phyloP scores from a whole-genome alignment of 371 early-diverging fungal genomes.

The Smittium mucronatum region DNA sequence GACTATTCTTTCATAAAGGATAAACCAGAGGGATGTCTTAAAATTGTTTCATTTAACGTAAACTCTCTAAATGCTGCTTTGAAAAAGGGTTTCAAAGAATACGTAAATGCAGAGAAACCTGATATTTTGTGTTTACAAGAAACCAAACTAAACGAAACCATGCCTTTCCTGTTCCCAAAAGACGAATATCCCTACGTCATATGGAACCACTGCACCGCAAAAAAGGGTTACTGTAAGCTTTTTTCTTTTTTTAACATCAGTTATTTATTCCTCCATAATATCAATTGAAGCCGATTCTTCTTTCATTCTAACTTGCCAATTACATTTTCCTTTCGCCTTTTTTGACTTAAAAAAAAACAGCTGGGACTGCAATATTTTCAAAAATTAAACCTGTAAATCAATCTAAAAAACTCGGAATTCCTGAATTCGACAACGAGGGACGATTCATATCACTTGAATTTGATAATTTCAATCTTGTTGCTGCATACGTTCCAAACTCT shows the following conservation, averaged over 20 bases:
- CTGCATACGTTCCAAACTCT: constrained; percentile 71
- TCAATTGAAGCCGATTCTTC: no score
- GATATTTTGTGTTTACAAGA: constrained; percentile 80
- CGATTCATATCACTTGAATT: constrained; percentile 62
- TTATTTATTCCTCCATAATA: no score
- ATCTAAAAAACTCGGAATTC: constrained; percentile 45
- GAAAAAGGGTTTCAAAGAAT: constrained; percentile 66
- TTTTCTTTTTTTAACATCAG: no score
- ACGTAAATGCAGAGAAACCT: constrained; percentile 66
- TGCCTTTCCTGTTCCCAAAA: constrained; percentile 36
- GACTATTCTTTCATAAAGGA: constrained; percentile 35
- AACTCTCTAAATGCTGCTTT: constrained; percentile 53
- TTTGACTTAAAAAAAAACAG: constrained; percentile 22
- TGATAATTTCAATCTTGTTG: constrained; percentile 48
- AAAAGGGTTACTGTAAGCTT: constrained; percentile 67
- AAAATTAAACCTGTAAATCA: constrained; percentile 58
- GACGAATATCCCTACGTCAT: constrained; percentile 56
- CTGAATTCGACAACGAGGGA: constrained; percentile 47
- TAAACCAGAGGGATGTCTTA: constrained; percentile 40
- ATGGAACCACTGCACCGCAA: constrained; percentile 46
- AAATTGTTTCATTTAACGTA: constrained; percentile 73
- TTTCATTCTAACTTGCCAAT: no score
- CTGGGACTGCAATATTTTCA: constrained; percentile 66
- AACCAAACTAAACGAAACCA: constrained; percentile 57
- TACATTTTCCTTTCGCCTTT: no score